Base-by-base conservation (phyloP, 768 basidiomycete species). In the Tephrocybe rancida region DNA sequence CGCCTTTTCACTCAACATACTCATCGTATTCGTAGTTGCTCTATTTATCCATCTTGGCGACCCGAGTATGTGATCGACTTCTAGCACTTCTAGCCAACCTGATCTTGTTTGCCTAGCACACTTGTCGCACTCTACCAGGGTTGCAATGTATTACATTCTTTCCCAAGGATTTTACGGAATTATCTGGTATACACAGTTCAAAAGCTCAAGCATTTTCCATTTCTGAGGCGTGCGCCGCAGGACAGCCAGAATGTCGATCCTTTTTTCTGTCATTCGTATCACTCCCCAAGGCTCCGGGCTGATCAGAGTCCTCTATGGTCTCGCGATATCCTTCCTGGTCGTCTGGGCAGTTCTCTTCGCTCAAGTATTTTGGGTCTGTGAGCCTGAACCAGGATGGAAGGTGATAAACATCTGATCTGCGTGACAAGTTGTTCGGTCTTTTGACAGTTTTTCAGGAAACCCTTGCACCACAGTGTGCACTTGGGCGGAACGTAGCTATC, bases 241-340 rank as follows among this genome's bases (percentile, higher is more conserved):
- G 71, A 58, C 63, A 19, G 64, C 74, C 11, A 67, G 76, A 6
- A 54, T 75, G n/a, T 72, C 75, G 25, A 76, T 78, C 38, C 65
- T 78, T 24, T 70, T 73, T 61, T 74, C 74, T 13, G 62, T 78
- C 44, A 70, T 77, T 50, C 72, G 75, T 18, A 66, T 76, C 46
- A 66, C 70, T 18, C 70, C 72, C 3, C 50, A 66, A 8, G 61
- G 58, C n/a, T 41, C 39, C n/a, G 49, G 14, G 21, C 22, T 58
- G 45, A 60, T 63, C 24, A 46, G 44, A 25, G 19, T 59, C 10
- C 44, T 69, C 3, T 58, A 57, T 18, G 67, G 67, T 45, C 42
- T 73, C 5, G 68, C 64, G 8, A 52, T 63, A 25, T 16, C 62
- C 1, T 62, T 62, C 60, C 13, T 57, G 3, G 13, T 62, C 26